Evolutionary conservation across 805 yeast genomes (phyloP).

Genomic region (Starmerella scarabaei): DNA sequence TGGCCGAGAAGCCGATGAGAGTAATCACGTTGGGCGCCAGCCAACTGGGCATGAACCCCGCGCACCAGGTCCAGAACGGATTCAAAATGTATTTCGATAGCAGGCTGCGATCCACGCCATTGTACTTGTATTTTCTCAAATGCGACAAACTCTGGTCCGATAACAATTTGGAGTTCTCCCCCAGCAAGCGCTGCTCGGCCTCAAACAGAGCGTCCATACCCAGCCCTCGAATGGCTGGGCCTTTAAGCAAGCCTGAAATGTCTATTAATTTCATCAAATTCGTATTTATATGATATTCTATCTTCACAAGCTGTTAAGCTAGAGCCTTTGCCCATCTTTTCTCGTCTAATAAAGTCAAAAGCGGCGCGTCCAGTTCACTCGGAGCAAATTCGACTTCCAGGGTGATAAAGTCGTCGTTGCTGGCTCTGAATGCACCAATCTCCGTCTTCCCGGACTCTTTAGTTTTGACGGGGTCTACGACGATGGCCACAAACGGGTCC

Average conservation of each 20-base stretch:
- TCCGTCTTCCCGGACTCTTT: slow-evolving; percentile 87
- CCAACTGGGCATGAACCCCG: slow-evolving; percentile 66
- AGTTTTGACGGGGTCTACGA: slow-evolving; percentile 92
- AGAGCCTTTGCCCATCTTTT: slow-evolving; percentile 9
- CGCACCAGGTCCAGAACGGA: slow-evolving; percentile 77
- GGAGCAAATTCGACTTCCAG: slow-evolving; percentile 49
- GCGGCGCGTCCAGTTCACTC: slow-evolving; percentile 36
- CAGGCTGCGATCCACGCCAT: slow-evolving; percentile 63
- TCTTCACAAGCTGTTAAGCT: too few relatives aligned
- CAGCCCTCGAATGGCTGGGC: too few relatives aligned
- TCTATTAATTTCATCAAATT: too few relatives aligned
- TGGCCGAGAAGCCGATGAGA: slow-evolving; percentile 61
- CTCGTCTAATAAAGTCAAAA: slow-evolving; percentile 28
- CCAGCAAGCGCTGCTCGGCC: slow-evolving; percentile 21
- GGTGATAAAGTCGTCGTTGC: slow-evolving; percentile 45
- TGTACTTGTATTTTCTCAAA: slow-evolving; percentile 22
- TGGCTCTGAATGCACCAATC: slow-evolving; percentile 81
- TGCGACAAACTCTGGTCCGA: slow-evolving; percentile 19
- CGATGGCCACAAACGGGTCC: slow-evolving; percentile 93
- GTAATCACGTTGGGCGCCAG: slow-evolving; percentile 95
- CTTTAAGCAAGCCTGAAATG: too few relatives aligned
- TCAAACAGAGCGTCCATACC: slow-evolving; percentile 21
- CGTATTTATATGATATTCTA: too few relatives aligned
- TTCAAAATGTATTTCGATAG: slow-evolving; percentile 65
- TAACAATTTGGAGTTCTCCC: slow-evolving; percentile 18